A percentile compares a stretch with the other conserved stretches of the same genome.
Evolutionary conservation across 2,329 filamentous ascomycete species (phyloP).

Genomic region (Pestalotiopsis sp.): DNA sequence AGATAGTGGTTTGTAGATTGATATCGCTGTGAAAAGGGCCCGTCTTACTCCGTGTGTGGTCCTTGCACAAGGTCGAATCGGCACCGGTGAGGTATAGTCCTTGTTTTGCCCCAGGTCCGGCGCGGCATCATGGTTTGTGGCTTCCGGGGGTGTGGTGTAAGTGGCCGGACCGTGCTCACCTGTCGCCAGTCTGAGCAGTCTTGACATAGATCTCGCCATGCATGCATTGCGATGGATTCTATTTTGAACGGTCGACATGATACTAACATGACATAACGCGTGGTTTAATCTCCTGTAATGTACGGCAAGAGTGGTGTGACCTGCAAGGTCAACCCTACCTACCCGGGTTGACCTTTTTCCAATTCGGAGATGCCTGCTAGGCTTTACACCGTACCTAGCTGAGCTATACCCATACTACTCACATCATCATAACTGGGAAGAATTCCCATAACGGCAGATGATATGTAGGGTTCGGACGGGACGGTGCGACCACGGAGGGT

Average conservation of each 20-base stretch:
- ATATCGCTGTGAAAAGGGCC: neutral
- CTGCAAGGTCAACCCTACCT: neutral
- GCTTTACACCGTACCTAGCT: neutral
- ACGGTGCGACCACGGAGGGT: neutral
- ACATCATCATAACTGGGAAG: neutral
- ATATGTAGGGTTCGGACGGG: neutral
- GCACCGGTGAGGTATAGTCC: neutral
- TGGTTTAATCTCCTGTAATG: neutral
- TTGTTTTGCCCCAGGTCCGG: neutral
- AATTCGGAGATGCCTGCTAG: neutral
- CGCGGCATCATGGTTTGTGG: neutral
- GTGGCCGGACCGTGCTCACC: neutral
- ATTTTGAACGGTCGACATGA: neutral
- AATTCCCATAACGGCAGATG: neutral
- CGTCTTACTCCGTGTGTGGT: neutral
- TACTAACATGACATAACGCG: slow-evolving; percentile 9
- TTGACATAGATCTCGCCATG: neutral
- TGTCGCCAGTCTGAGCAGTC: neutral
- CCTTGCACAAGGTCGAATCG: neutral
- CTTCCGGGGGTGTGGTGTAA: neutral
- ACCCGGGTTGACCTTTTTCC: neutral
- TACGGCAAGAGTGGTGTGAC: slow-evolving; percentile 1
- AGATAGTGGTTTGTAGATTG: neutral
- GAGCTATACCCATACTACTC: neutral
- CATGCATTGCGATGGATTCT: neutral